Conservation (phyloP, 768 basidiomycete genomes). For the Cystofilobasidium bisporidii region DNA sequence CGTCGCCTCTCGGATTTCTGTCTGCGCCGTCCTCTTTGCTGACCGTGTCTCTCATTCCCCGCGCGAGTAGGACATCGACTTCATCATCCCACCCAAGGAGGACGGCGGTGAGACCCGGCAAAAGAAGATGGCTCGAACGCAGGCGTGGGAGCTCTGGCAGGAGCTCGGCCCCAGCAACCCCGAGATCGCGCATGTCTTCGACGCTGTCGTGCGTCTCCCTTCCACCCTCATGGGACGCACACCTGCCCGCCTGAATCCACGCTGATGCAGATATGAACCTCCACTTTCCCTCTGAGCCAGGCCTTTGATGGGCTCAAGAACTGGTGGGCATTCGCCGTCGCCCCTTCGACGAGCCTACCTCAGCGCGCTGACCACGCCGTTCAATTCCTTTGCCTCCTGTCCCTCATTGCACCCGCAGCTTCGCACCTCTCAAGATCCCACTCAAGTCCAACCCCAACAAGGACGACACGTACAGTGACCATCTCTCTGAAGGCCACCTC, state of each 20-base stretch:
- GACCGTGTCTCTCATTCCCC: no score
- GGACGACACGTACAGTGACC: not conserved
- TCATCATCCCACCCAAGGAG: not conserved
- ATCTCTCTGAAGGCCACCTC: not conserved
- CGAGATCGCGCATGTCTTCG: not conserved
- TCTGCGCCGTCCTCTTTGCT: no score
- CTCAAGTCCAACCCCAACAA: not conserved
- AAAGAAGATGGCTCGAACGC: not conserved
- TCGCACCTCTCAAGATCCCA: not conserved
- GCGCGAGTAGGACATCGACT: not conserved
- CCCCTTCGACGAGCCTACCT: no score
- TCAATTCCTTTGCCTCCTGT: not conserved
- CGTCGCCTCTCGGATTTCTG: no score
- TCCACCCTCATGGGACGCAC: no score
- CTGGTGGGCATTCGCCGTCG: not conserved
- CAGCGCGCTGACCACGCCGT: not conserved
- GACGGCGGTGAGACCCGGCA: not conserved
- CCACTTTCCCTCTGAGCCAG: not conserved
- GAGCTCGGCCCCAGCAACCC: not conserved
- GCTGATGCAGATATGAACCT: not conserved
- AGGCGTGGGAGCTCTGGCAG: constrained; percentile 4
- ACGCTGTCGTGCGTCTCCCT: not conserved
- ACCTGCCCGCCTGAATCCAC: no score
- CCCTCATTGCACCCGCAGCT: not conserved
- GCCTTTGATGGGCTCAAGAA: constrained; percentile 1